Conservation (phyloP, 495 filamentous ascomycete genomes). For the Xylaria grammica region DNA sequence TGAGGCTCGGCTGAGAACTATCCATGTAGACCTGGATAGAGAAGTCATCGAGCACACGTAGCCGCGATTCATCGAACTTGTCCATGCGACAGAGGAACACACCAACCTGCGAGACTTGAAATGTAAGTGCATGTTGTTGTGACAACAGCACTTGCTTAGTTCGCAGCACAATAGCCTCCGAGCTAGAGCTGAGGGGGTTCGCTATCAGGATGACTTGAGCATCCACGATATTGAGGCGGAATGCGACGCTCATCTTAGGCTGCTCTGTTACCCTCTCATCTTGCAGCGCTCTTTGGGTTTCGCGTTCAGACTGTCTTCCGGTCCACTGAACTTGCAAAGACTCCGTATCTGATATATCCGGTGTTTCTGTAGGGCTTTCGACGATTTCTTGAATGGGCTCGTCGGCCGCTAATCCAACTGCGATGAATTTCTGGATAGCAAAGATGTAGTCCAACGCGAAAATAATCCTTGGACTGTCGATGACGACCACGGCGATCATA, state of each 20-base stretch:
- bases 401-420: conserved; percentile 65
- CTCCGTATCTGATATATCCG: conserved; percentile 66
- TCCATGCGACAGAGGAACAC: conserved; percentile 99
- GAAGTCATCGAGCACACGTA: conserved; percentile 95
- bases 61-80: conserved; percentile 81
- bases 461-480: conserved; percentile 94
- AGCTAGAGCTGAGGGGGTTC: conserved; percentile 85
- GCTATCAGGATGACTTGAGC: conserved; percentile 95
- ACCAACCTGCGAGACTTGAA: conserved; percentile 89
- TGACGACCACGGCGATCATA: conserved; percentile 88
- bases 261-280: conserved; percentile 34
- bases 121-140: conserved; percentile 89
- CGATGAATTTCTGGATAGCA: conserved; percentile 81
- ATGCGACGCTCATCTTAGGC: conserved; percentile 75
- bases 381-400: conserved; percentile 59
- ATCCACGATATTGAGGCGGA: conserved; percentile 91
- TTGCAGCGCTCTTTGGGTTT: conserved; percentile 6
- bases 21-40: conserved; percentile 89
- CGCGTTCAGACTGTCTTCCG: conserved; percentile 35
- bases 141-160: conserved; percentile 93
- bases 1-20: conserved; percentile 70
- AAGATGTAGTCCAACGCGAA: conserved; percentile 95
- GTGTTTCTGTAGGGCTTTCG: conserved; percentile 61
- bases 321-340: conserved; percentile 48
- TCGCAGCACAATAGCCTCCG: conserved; percentile 93